Percentiles rank a stretch among this genome's conserved stretches.
Evolutionary conservation across 768 basidiomycete genomes (phyloP).

Genomic region (Pisolithus tinctorius): DNA sequence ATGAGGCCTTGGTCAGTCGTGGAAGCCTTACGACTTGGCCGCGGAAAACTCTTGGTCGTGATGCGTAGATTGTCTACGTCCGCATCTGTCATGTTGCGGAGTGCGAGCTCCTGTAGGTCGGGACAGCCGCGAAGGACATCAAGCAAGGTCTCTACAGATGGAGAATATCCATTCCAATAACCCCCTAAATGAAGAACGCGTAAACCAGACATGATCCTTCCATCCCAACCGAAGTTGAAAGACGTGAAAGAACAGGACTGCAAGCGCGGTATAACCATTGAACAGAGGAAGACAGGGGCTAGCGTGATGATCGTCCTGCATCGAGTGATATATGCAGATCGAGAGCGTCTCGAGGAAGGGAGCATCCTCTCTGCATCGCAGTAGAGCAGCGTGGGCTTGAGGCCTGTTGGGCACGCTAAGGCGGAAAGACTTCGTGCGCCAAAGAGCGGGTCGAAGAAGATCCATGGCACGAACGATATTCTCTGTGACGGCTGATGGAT

Average conservation of each 20-base stretch:
- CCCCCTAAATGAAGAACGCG: slow-evolving; percentile 70
- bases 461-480: slow-evolving; percentile 70
- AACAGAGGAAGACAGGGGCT: slow-evolving; percentile 61
- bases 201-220: slow-evolving; percentile 50
- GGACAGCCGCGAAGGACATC: slow-evolving; percentile 68
- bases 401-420: slow-evolving; percentile 74
- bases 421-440: slow-evolving; percentile 67
- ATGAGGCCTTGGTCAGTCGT: slow-evolving; percentile 61
- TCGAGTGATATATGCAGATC: slow-evolving; percentile 66
- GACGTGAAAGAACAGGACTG: slow-evolving; percentile 71
- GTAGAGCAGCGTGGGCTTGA: slow-evolving; percentile 69
- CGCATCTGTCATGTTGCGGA: slow-evolving; percentile 74
- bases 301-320: slow-evolving; percentile 70
- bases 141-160: slow-evolving; percentile 58
- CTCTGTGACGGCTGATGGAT: slow-evolving; percentile 53
- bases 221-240: slow-evolving; percentile 82
- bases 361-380: slow-evolving; percentile 67
- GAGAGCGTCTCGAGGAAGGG: slow-evolving; percentile 69
- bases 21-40: slow-evolving; percentile 42
- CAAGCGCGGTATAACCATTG: slow-evolving; percentile 63
- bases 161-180: slow-evolving; percentile 72
- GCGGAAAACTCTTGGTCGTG: slow-evolving; percentile 31
- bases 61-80: slow-evolving; percentile 41
- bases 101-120: slow-evolving; percentile 65
- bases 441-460: slow-evolving; percentile 68